Evolutionary conservation across 73 alveolate genomes (phyloP).

Genomic region (Symbiodinium natans): DNA sequence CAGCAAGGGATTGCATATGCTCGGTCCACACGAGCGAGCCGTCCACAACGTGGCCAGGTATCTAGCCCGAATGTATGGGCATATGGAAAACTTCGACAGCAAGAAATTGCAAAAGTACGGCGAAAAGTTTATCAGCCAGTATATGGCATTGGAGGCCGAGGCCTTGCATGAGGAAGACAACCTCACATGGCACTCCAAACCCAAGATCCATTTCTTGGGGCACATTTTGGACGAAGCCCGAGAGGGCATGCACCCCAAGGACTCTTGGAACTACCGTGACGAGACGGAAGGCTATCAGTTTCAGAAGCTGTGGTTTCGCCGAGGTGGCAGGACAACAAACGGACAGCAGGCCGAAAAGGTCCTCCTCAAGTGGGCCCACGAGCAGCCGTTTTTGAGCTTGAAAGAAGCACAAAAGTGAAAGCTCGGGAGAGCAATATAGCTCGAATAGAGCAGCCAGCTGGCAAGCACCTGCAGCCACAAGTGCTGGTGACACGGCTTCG

Average conservation of each 20-base stretch:
- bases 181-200: background rate
- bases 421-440: no score
- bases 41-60: constrained; percentile 12
- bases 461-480: no score
- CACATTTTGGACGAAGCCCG: constrained; percentile 38
- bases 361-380: background rate
- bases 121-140: constrained; percentile 12
- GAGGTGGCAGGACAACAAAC: background rate
- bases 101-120: background rate
- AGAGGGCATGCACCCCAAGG: constrained; percentile 26
- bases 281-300: background rate
- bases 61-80: background rate
- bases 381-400: background rate
- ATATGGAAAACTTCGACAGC: background rate
- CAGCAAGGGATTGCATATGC: background rate
- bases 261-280: constrained; percentile 19
- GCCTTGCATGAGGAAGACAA: background rate
- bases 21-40: background rate
- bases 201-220: constrained; percentile 22
- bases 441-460: no score
- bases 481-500: no score
- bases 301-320: background rate
- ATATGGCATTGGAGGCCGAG: constrained; percentile 11
- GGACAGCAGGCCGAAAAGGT: background rate
- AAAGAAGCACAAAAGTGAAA: no score